Percentiles rank a stretch among this genome's conserved stretches.
Conservation (phyloP, 257 asterid genomes). For the Petunia secreta region DNA sequence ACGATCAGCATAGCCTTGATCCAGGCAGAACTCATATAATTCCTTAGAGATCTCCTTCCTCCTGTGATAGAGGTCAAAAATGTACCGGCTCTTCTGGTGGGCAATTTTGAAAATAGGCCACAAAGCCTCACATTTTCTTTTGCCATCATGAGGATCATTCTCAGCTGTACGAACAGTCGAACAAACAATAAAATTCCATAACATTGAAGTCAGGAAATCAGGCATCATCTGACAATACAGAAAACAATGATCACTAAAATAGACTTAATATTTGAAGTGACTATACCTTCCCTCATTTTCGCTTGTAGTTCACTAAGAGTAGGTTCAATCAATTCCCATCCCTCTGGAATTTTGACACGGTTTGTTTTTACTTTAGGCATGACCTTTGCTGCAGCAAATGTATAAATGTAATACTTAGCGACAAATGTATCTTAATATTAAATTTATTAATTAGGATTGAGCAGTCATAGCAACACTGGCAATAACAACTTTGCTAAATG, state of each 20-base stretch:
- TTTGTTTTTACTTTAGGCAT: constrained; percentile 97
- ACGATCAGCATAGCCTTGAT: constrained; percentile 94
- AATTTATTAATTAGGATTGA: not conserved
- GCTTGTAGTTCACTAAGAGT: constrained; percentile 82
- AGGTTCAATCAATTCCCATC: constrained; percentile 96
- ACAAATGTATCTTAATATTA: not conserved
- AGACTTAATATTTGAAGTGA: not conserved
- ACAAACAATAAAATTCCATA: not conserved
- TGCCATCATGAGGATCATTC: constrained; percentile 83
- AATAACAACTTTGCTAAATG: not conserved
- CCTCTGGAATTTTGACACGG: constrained; percentile 78
- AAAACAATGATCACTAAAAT: not conserved
- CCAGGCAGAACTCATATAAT: constrained; percentile 85
- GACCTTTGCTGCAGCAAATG: constrained; percentile 39
- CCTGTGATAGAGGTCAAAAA: constrained; percentile 73
- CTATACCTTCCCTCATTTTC: constrained; percentile 89
- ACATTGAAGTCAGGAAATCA: not conserved
- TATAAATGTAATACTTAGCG: not conserved
- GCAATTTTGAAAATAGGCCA: constrained; percentile 97
- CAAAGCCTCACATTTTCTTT: constrained; percentile 80
- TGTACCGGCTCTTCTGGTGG: constrained; percentile 89
- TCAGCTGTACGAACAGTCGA: constrained; percentile 59
- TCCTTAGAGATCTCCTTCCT: constrained; percentile 91
- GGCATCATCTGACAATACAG: not conserved
- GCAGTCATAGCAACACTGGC: not conserved